phyloP scores from a whole-genome alignment of 2,329 filamentous ascomycete genomes.

The Phialophora tarda region DNA sequence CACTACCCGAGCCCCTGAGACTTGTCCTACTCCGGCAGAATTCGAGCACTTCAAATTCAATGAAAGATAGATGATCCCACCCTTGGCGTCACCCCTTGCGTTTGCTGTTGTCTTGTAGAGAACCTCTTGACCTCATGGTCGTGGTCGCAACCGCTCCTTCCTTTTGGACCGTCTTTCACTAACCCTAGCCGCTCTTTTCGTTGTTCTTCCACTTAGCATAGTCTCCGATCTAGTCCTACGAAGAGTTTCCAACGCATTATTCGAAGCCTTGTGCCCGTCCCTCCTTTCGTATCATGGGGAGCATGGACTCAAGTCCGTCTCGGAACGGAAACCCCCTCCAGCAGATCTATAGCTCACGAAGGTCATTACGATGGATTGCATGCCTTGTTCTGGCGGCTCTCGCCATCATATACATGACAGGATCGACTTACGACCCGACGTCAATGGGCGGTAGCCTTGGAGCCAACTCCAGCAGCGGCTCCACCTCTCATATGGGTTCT shows the following conservation, averaged over 20 bases:
- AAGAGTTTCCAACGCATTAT: not conserved
- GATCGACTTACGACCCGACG: constrained; percentile 21
- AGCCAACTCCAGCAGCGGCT: not conserved
- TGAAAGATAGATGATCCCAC: not conserved
- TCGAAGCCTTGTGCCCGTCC: not conserved
- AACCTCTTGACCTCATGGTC: not conserved
- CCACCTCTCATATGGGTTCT: not conserved
- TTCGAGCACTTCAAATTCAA: not conserved
- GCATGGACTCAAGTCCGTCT: constrained; percentile 17
- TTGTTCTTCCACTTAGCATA: not conserved
- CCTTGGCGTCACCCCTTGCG: constrained; percentile 6
- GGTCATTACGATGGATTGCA: constrained; percentile 29
- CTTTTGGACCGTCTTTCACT: not conserved
- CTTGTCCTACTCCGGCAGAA: not conserved
- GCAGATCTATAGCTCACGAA: constrained; percentile 27
- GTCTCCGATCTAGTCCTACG: not conserved
- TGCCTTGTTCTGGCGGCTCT: constrained; percentile 31
- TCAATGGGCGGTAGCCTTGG: not conserved
- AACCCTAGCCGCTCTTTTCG: constrained; percentile 7
- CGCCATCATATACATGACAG: constrained; percentile 24
- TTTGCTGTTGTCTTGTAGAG: not conserved
- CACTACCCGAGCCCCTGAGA: constrained; percentile 3
- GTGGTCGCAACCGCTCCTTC: not conserved
- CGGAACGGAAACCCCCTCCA: constrained; percentile 30
- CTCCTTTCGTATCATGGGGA: constrained; percentile 8